Percentiles rank a stretch among this genome's conserved stretches.
Conservation (phyloP, 176 grass and related monocot species). For the Calamus simplicifolius region DNA sequence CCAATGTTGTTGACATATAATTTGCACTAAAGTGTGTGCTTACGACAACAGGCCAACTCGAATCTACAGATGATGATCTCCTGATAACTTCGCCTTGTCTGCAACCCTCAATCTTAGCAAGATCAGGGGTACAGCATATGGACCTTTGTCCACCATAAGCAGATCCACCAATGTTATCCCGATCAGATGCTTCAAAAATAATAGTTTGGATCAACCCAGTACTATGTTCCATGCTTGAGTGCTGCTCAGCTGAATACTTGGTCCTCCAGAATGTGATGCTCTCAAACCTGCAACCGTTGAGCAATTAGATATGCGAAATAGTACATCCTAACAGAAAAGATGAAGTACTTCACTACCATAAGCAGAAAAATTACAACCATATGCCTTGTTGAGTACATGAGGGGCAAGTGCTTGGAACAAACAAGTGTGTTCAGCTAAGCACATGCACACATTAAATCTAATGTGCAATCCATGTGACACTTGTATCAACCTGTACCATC, state of each 20-base stretch:
- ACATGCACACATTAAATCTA: no score
- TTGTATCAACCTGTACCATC: no score
- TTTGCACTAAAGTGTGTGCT: constrained; percentile 72
- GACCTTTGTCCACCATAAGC: constrained; percentile 93
- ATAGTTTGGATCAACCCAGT: constrained; percentile 87
- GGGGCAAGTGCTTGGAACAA: no score
- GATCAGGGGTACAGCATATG: constrained; percentile 97
- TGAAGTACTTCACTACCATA: no score
- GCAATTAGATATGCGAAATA: not conserved
- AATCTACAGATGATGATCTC: constrained; percentile 61
- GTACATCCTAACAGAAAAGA: no score
- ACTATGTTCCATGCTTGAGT: constrained; percentile 74
- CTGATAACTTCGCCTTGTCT: constrained; percentile 95
- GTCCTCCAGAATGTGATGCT: constrained; percentile 89
- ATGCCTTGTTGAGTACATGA: no score
- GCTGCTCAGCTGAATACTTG: constrained; percentile 51
- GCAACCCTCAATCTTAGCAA: constrained; percentile 88
- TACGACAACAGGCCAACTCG: constrained; percentile 64
- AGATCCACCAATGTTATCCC: constrained; percentile 97
- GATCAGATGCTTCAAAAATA: constrained; percentile 85
- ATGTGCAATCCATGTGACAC: no score
- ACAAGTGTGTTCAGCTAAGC: no score
- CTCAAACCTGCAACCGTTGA: constrained; percentile 42
- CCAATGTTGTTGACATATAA: constrained; percentile 46
- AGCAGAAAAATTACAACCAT: no score